Evolutionary conservation across 1,284 basidiomycete species (phyloP).

Genomic region (Mycena citricolor): DNA sequence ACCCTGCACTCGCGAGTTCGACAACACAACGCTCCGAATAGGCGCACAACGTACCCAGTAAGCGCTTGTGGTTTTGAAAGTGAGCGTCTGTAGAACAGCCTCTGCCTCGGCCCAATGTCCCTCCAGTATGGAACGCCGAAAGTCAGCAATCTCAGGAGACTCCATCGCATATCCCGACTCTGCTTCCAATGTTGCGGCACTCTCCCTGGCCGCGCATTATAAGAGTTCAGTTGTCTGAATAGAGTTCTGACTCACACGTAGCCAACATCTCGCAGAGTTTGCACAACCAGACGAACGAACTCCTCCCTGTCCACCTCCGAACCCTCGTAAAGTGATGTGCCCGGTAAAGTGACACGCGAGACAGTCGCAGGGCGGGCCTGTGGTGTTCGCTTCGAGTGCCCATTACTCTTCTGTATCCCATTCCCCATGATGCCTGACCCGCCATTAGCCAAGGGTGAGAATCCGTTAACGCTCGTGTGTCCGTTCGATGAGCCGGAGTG

Average conservation of each 20-base stretch:
- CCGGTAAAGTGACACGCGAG: constrained; percentile 63
- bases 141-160: constrained; percentile 74
- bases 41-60: constrained; percentile 53
- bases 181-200: constrained; percentile 83
- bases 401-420: constrained; percentile 40
- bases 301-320: constrained; percentile 85
- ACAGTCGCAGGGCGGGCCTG: constrained; percentile 41
- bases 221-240: constrained; percentile 12
- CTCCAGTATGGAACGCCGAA: constrained; percentile 79
- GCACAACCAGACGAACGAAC: constrained; percentile 87
- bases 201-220: constrained; percentile 57
- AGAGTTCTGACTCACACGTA: constrained; percentile 69
- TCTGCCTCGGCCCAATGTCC: constrained; percentile 87
- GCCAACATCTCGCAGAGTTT: constrained; percentile 90
- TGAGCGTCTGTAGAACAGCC: constrained; percentile 65
- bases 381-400: constrained; percentile 22
- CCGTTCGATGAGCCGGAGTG: constrained; percentile 51
- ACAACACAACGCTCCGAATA: constrained; percentile 23
- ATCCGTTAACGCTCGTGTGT: constrained; percentile 39
- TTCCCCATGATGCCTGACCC: constrained; percentile 39
- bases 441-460: constrained; percentile 35
- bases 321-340: constrained; percentile 72
- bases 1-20: constrained; percentile 47
- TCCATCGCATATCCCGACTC: constrained; percentile 94
- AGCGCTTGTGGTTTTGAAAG: constrained; percentile 60